phyloP scores from a whole-genome alignment of 352 stramenopile genomes.

The Phytophthora cryptogea region DNA sequence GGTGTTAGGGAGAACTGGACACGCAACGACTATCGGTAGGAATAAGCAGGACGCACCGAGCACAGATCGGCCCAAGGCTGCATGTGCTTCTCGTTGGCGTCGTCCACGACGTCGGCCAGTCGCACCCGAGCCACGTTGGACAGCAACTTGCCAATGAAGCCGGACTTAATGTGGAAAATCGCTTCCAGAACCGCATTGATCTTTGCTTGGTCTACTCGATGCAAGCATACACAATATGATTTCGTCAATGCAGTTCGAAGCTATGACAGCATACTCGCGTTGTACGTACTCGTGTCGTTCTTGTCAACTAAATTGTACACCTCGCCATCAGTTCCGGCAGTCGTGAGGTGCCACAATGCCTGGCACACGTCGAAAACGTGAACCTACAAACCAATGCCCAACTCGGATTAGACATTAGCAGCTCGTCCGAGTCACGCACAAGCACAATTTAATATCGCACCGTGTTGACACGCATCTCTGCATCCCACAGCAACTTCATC shows the following conservation, averaged over 20 bases:
- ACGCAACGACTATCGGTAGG: background rate
- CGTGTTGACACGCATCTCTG: constrained; percentile 88
- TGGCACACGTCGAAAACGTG: constrained; percentile 81
- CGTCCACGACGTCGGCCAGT: constrained; percentile 81
- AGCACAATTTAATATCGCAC: constrained; percentile 26
- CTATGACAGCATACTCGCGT: background rate
- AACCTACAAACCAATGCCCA: constrained; percentile 41
- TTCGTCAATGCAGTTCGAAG: constrained; percentile 1
- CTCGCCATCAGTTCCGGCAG: constrained; percentile 49
- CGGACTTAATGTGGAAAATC: constrained; percentile 83
- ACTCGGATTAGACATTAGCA: background rate
- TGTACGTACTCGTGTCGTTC: constrained; percentile 79
- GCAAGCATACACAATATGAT: background rate
- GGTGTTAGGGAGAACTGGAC: constrained; percentile 1
- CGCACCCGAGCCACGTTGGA: constrained; percentile 82
- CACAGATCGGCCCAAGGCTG: constrained; percentile 88
- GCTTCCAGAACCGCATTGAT: constrained; percentile 76
- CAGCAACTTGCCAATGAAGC: constrained; percentile 86
- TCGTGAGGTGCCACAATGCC: constrained; percentile 78
- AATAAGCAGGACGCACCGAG: constrained; percentile 33
- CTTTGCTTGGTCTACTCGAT: constrained; percentile 68
- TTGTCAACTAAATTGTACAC: constrained; percentile 89
- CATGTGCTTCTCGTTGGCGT: constrained; percentile 92
- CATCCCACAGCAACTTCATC: constrained; percentile 89
- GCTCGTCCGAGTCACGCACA: too few relatives aligned